These are phyloP conservation scores for Aureobasidium sp. DNA, from an alignment of 2,329 filamentous ascomycete species.

Conservation along the genomic window DNA sequence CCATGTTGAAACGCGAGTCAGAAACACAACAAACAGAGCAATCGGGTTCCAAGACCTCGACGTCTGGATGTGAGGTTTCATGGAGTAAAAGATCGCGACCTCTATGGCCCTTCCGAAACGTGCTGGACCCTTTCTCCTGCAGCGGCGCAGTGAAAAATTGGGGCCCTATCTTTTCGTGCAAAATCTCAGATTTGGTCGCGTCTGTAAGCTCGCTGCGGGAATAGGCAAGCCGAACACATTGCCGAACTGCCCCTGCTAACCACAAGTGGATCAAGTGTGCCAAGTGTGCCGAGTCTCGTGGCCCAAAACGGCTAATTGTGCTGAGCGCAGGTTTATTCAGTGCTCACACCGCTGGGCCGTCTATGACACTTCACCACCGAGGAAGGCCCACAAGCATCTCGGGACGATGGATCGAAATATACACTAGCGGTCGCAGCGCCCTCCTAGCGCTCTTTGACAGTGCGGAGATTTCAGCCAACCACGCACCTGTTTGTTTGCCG, in stretches of 20 bases:
- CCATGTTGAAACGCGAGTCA: slow-evolving; percentile 10
- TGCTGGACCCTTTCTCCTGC: neutral
- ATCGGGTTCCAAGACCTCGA: neutral
- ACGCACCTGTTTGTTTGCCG: slow-evolving; percentile 12
- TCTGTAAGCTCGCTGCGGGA: neutral
- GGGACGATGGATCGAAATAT: slow-evolving; percentile 5
- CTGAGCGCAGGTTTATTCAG: neutral
- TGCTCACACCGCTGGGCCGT: slow-evolving; percentile 9
- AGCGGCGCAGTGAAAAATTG: neutral
- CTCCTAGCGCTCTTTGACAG: neutral
- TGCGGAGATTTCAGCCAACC: slow-evolving; percentile 11
- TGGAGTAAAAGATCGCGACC: neutral
- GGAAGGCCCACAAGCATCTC: slow-evolving; percentile 7
- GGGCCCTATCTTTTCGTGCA: neutral
- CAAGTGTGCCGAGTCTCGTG: neutral
- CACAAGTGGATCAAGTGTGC: neutral
- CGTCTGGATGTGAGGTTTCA: neutral
- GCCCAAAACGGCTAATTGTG: neutral
- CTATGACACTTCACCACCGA: slow-evolving; percentile 8
- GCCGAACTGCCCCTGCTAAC: slow-evolving; percentile 9
- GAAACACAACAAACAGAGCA: slow-evolving; percentile 8
- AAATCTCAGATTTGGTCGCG: neutral
- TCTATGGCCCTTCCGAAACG: neutral
- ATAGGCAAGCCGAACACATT: slow-evolving; percentile 3
- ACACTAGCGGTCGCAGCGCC: slow-evolving; percentile 3